These are phyloP conservation scores for Leishmania arabica DNA, from an alignment of 208 protist genomes.

Conservation along the genomic window DNA sequence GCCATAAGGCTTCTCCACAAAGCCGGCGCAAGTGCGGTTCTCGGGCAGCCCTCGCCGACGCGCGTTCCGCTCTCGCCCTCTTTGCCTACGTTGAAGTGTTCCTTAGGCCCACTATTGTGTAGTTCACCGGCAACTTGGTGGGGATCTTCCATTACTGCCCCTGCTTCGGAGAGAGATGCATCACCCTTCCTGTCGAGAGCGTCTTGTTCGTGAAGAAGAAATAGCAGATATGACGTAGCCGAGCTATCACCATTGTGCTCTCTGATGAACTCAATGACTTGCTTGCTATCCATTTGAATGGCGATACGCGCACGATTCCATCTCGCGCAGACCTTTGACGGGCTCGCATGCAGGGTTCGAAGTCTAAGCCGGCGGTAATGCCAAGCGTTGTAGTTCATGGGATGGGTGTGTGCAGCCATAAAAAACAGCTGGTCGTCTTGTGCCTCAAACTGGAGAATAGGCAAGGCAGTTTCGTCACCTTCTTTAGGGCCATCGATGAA, in stretches of 20 bases:
- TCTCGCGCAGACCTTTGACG: background rate
- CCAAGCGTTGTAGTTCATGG: constrained; percentile 89
- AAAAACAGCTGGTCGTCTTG: constrained; percentile 35
- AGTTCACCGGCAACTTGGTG: background rate
- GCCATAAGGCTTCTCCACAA: constrained; percentile 31
- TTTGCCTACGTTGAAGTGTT: background rate
- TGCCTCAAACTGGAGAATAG: background rate
- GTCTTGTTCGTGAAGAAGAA: constrained; percentile 38
- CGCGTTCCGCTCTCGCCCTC: background rate
- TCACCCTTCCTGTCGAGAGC: background rate
- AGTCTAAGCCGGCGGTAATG: constrained; percentile 50
- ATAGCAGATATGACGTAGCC: constrained; percentile 58
- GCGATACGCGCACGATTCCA: background rate
- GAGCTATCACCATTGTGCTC: constrained; percentile 70
- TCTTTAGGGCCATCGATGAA: background rate
- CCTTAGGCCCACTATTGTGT: background rate
- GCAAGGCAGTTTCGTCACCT: background rate
- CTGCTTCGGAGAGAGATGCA: background rate
- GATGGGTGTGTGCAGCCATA: constrained; percentile 57
- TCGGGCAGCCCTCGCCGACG: background rate
- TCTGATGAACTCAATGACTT: constrained; percentile 45
- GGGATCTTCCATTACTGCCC: background rate
- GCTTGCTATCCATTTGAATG: constrained; percentile 25
- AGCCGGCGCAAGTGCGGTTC: background rate
- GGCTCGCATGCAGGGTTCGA: constrained; percentile 2